A percentile compares a stretch with the other conserved stretches of the same genome.
These are phyloP conservation scores for Spergularia azorica DNA, from an alignment of 179 eudicot species.

Conservation along the genomic window DNA sequence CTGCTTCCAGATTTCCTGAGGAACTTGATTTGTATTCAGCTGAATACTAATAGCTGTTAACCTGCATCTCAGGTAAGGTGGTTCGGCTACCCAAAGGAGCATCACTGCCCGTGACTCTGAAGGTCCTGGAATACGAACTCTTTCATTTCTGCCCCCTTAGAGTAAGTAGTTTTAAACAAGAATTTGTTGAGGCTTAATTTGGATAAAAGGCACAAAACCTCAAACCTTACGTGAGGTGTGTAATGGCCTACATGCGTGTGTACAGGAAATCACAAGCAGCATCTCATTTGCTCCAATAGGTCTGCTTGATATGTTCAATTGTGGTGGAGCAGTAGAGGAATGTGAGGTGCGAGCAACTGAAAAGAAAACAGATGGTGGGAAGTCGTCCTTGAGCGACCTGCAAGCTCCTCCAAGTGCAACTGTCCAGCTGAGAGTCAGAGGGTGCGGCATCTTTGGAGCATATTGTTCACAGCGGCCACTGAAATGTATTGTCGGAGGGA, in stretches of 20 bases:
- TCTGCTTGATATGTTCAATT: slow-evolving; percentile 79
- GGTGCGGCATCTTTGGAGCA: slow-evolving; percentile 78
- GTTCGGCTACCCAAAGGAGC: slow-evolving; percentile 61
- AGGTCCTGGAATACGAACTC: slow-evolving; percentile 81
- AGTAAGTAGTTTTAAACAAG: slow-evolving; percentile 35
- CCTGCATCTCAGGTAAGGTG: slow-evolving; percentile 52
- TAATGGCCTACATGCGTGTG: background rate
- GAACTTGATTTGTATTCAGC: background rate
- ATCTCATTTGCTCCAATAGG: slow-evolving; percentile 86
- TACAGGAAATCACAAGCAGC: slow-evolving; percentile 59
- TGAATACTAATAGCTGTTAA: background rate
- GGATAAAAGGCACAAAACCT: background rate
- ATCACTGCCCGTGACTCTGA: slow-evolving; percentile 76
- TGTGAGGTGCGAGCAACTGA: slow-evolving; percentile 38
- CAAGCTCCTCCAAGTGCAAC: slow-evolving; percentile 41
- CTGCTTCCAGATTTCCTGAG: background rate
- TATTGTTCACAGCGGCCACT: slow-evolving; percentile 68
- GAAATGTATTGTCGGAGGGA: slow-evolving; percentile 50
- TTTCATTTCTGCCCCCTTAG: slow-evolving; percentile 81
- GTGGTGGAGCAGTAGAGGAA: slow-evolving; percentile 75
- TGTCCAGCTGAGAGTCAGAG: slow-evolving; percentile 61
- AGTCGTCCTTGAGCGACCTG: slow-evolving; percentile 21
- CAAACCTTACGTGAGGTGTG: background rate
- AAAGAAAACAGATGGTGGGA: slow-evolving; percentile 35
- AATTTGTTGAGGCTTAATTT: background rate